Percentiles rank a stretch among this genome's conserved stretches.
phyloP scores from a whole-genome alignment of 371 early-diverging fungal genomes.

The Dinochytrium kinnereticum region DNA sequence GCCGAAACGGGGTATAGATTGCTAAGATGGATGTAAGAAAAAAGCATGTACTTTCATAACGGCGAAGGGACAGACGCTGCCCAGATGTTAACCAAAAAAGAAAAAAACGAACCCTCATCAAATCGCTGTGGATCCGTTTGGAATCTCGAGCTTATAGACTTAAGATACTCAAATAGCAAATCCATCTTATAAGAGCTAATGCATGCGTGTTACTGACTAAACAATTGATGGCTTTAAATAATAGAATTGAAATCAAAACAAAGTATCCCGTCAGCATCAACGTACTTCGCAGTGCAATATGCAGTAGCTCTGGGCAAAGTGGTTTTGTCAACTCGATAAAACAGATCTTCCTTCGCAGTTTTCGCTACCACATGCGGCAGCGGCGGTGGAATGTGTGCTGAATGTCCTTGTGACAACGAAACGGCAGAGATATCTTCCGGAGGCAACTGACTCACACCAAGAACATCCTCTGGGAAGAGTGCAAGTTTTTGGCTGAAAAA shows the following conservation, averaged over 20 bases:
- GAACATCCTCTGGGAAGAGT: constrained; percentile 84
- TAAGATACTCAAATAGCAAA: constrained; percentile 60
- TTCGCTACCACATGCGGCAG: constrained; percentile 48
- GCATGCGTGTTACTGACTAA: too few species aligned
- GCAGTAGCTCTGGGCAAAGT: constrained; percentile 84
- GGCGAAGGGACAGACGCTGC: too few species aligned
- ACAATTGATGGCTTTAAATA: too few species aligned
- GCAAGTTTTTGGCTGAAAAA: constrained; percentile 75
- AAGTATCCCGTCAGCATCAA: too few species aligned
- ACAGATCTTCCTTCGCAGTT: constrained; percentile 66
- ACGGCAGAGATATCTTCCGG: too few species aligned
- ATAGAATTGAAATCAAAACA: too few species aligned
- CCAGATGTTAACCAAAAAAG: too few species aligned
- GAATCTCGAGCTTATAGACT: constrained; percentile 49
- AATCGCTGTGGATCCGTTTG: constrained; percentile 59
- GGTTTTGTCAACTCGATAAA: constrained; percentile 65
- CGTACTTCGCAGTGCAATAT: constrained; percentile 83
- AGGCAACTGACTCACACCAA: too few species aligned
- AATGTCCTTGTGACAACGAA: neutral
- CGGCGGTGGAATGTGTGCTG: constrained; percentile 20
- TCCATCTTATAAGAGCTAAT: constrained; percentile 67
- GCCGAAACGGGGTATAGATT: constrained; percentile 11
- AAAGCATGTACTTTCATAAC: too few species aligned
- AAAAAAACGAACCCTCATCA: constrained; percentile 57
- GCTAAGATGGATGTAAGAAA: neutral